Base-by-base conservation (phyloP, 139 green algal genomes). In the Ettlia oleoabundans region DNA sequence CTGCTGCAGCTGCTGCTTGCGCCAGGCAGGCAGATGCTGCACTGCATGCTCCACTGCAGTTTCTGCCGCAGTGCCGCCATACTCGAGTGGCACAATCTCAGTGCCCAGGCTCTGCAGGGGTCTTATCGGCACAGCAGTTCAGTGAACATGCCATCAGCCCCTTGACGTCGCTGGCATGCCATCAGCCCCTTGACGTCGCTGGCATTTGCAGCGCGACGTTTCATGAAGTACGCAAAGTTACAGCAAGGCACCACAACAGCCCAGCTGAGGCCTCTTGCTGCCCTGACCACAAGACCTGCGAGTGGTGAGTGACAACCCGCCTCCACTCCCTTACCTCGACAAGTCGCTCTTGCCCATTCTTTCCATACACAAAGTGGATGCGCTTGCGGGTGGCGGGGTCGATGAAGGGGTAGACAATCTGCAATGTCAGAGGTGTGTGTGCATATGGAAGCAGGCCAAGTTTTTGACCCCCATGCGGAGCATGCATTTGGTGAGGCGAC, bases 281-380 rank as follows among this genome's bases (percentile, higher is more conserved):
- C n/a, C n/a, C n/a, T n/a, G n/a, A n/a, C n/a, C n/a, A n/a, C n/a
- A n/a, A n/a, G n/a, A n/a, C n/a, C n/a, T n/a, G n/a, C n/a, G n/a
- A n/a, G n/a, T n/a, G n/a, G n/a, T n/a, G n/a, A n/a, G n/a, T n/a
- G n/a, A n/a, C n/a, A n/a, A n/a, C n/a, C n/a, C n/a, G n/a, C n/a
- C n/a, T n/a, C n/a, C 19, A 21, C 5, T 7, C 21, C 3, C 73
- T 33, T 35, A 69, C 73, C 73, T 80, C 52, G 9, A 80, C 26
- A 10, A 80, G 35, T 35, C 33, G 47, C 9, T 53, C 35, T 1
- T 38, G 73, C 24, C 73, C 73, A 26, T 21, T 35, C 21, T 51
- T 32, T 24, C 73, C 73, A 22, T 67, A 52, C 73, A 80, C 73
- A 40, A 80, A 80, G 1, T 41, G 35, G 73, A 80, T 80, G 35